Evolutionary conservation across 345 rosid species (phyloP).

Genomic region (Euphorbia pulcherrima): DNA sequence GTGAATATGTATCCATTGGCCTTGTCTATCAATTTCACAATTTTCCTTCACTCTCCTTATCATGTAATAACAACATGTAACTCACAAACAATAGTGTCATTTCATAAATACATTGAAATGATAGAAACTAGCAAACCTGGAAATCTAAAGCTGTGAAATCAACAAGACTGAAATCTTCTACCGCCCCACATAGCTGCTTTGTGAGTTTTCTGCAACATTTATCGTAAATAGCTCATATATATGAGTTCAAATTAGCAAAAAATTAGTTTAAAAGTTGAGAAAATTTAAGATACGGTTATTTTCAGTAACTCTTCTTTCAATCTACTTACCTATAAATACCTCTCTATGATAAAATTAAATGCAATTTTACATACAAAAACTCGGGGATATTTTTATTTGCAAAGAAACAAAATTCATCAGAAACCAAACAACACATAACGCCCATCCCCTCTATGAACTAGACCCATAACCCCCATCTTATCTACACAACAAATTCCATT

Average conservation of each 20-base stretch:
- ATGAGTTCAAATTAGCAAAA: background rate
- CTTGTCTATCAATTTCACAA: slow-evolving; percentile 78
- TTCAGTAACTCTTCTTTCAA: no score
- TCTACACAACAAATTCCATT: no score
- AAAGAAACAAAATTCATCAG: no score
- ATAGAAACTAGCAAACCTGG: slow-evolving; percentile 47
- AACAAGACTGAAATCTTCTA: slow-evolving; percentile 66
- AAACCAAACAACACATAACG: no score
- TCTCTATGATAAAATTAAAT: no score
- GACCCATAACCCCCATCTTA: no score
- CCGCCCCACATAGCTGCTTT: slow-evolving; percentile 61
- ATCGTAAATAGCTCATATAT: slow-evolving; percentile 6
- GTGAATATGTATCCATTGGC: slow-evolving; percentile 86
- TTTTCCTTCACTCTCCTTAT: slow-evolving; percentile 82
- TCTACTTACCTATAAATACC: no score
- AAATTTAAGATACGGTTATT: no score
- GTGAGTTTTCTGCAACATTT: slow-evolving; percentile 68
- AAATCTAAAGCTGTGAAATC: slow-evolving; percentile 78
- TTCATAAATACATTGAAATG: background rate
- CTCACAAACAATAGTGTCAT: slow-evolving; percentile 4
- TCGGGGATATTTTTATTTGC: no score
- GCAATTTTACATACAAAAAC: no score
- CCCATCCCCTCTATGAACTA: no score
- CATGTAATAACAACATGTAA: slow-evolving; percentile 36
- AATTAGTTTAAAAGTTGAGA: no score